Evolutionary conservation across 176 grass and related monocot species (phyloP).

Genomic region (Musa beccarii): DNA sequence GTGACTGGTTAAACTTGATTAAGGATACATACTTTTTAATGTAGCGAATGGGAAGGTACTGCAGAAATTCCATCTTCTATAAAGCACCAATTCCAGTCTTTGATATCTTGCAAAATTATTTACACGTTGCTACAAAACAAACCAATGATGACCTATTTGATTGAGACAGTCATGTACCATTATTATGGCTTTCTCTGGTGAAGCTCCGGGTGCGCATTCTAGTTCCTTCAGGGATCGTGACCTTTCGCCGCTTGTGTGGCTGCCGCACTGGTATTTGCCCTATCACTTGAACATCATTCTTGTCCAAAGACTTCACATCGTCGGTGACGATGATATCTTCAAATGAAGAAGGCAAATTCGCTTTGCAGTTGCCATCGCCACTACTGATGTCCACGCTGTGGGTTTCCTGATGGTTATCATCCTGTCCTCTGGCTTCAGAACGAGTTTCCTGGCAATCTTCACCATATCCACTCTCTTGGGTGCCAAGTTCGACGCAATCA

Average conservation of each 20-base stretch:
- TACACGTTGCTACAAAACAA: neutral
- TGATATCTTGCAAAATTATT: neutral
- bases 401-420: neutral
- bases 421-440: neutral
- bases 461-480: neutral
- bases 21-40: neutral
- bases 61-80: slow-evolving; percentile 3
- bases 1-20: neutral
- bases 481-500: neutral
- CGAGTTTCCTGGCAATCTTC: slow-evolving; percentile 9
- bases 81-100: neutral
- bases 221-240: slow-evolving; percentile 2
- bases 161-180: neutral
- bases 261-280: slow-evolving; percentile 28
- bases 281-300: slow-evolving; percentile 13
- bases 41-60: neutral
- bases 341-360: slow-evolving; percentile 2
- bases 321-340: slow-evolving; percentile 8
- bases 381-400: neutral
- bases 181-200: neutral
- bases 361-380: neutral
- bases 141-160: neutral
- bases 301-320: slow-evolving; percentile 24
- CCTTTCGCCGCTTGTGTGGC: slow-evolving; percentile 59
- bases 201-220: slow-evolving; percentile 42